phyloP scores from a whole-genome alignment of 371 early-diverging fungal species.

The Rhizopus delemar region DNA sequence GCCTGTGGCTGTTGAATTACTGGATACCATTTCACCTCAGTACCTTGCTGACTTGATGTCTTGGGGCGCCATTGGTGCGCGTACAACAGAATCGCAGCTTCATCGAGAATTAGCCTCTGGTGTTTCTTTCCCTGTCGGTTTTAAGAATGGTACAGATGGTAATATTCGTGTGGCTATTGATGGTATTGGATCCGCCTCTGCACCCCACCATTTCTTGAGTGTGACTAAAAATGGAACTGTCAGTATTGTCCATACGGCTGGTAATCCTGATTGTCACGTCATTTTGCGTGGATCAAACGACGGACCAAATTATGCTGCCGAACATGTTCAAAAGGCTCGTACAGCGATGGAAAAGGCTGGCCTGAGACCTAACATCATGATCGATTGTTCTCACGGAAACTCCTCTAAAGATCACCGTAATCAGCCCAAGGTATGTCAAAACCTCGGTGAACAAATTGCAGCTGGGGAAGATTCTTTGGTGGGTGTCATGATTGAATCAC shows the following conservation, averaged over 20 bases:
- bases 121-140: slow-evolving; percentile 92
- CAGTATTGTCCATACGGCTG: slow-evolving; percentile 86
- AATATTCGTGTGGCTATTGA: slow-evolving; percentile 86
- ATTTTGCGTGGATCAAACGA: slow-evolving; percentile 73
- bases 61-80: slow-evolving; percentile 95
- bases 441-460: slow-evolving; percentile 62
- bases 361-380: slow-evolving; percentile 69
- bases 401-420: slow-evolving; percentile 73
- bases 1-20: slow-evolving; percentile 86
- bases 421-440: slow-evolving; percentile 66
- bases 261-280: slow-evolving; percentile 68
- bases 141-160: slow-evolving; percentile 95
- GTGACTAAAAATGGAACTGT: slow-evolving; percentile 93
- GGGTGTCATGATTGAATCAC: slow-evolving; percentile 95
- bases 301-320: slow-evolving; percentile 84
- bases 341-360: slow-evolving; percentile 59
- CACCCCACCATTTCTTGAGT: slow-evolving; percentile 88
- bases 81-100: slow-evolving; percentile 91
- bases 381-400: slow-evolving; percentile 88
- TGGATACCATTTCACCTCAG: slow-evolving; percentile 95
- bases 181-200: slow-evolving; percentile 85
- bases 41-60: slow-evolving; percentile 88
- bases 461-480: slow-evolving; percentile 71
- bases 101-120: slow-evolving; percentile 95
- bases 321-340: slow-evolving; percentile 53